Percentiles rank a stretch among this genome's conserved stretches.
Conservation (phyloP, 306 rosid species). For the Begonia masoniana region DNA sequence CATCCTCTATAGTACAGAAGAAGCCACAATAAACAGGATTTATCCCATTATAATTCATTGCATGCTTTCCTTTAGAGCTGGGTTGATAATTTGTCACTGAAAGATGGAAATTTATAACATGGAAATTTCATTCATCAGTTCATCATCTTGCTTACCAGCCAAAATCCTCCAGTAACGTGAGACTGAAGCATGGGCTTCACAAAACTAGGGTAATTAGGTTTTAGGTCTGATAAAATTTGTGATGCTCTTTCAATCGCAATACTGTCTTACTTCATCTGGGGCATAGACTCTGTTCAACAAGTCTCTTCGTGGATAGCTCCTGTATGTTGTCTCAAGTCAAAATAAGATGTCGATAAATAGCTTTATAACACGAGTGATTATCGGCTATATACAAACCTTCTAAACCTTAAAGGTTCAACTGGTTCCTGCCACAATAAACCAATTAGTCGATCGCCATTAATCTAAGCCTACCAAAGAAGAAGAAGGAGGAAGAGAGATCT, state of each 20-base stretch:
- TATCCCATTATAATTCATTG: too few species aligned
- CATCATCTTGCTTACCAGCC: conserved; percentile 26
- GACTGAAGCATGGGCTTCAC: conserved; percentile 44
- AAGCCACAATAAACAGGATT: too few species aligned
- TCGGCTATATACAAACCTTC: conserved; percentile 16
- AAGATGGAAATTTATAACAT: too few species aligned
- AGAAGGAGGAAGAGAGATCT: conserved; percentile 3
- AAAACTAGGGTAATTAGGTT: conserved; percentile 22
- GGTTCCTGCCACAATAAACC: conserved; percentile 20
- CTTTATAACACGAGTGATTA: too few species aligned
- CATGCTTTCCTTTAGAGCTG: too few species aligned
- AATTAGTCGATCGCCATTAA: background rate
- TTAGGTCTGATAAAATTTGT: conserved; percentile 20
- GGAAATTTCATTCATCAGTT: too few species aligned
- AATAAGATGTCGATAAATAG: background rate
- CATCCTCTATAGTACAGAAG: too few species aligned
- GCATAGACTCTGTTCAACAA: conserved; percentile 32
- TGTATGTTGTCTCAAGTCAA: background rate
- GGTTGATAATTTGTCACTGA: too few species aligned
- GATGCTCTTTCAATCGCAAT: conserved; percentile 29
- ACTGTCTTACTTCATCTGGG: conserved; percentile 22
- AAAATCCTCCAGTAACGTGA: conserved; percentile 45
- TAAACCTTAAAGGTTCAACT: conserved; percentile 15
- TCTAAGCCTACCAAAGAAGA: background rate
- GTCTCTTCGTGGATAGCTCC: conserved; percentile 25